A percentile compares a stretch with the other conserved stretches of the same genome.
Evolutionary conservation across 495 filamentous ascomycete genomes (phyloP).

Genomic region (Friedmanniomyces simplex): DNA sequence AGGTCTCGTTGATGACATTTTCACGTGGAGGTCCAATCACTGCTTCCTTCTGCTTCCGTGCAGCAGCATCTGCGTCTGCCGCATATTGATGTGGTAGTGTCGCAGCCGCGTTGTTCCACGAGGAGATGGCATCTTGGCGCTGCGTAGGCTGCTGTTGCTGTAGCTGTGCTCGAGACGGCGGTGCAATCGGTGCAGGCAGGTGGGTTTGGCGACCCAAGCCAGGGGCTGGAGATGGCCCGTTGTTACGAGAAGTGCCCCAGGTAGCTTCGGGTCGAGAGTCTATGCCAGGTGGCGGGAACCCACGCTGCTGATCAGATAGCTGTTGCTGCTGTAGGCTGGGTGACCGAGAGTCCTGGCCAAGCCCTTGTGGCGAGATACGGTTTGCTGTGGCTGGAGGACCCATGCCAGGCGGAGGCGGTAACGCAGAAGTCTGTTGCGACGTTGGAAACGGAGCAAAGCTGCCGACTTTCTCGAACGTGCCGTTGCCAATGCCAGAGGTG

Average conservation of each 20-base stretch:
- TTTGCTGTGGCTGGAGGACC: neutral
- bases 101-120: slow-evolving; percentile 16
- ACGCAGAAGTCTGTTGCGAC: slow-evolving; percentile 6
- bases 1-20: slow-evolving; percentile 18
- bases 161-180: slow-evolving; percentile 20
- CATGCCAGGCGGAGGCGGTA: slow-evolving; percentile 15
- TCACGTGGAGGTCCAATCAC: neutral
- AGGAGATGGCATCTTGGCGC: slow-evolving; percentile 3
- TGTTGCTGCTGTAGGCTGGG: slow-evolving; percentile 8
- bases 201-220: slow-evolving; percentile 9
- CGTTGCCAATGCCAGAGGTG: slow-evolving; percentile 33
- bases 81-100: slow-evolving; percentile 18
- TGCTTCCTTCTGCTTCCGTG: neutral
- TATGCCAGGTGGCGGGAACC: slow-evolving; percentile 16
- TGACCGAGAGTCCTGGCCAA: slow-evolving; percentile 8
- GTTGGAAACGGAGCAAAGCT: slow-evolving; percentile 18
- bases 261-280: slow-evolving; percentile 10
- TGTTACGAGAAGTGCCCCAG: slow-evolving; percentile 14
- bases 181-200: slow-evolving; percentile 26
- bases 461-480: slow-evolving; percentile 30
- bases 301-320: slow-evolving; percentile 1
- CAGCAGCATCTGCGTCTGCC: slow-evolving; percentile 12
- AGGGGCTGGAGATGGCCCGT: slow-evolving; percentile 15
- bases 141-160: slow-evolving; percentile 1
- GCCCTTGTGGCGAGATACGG: slow-evolving; percentile 13